Conservation (phyloP, 2,329 filamentous ascomycete genomes). For the Aspergillus hiratsukae region DNA sequence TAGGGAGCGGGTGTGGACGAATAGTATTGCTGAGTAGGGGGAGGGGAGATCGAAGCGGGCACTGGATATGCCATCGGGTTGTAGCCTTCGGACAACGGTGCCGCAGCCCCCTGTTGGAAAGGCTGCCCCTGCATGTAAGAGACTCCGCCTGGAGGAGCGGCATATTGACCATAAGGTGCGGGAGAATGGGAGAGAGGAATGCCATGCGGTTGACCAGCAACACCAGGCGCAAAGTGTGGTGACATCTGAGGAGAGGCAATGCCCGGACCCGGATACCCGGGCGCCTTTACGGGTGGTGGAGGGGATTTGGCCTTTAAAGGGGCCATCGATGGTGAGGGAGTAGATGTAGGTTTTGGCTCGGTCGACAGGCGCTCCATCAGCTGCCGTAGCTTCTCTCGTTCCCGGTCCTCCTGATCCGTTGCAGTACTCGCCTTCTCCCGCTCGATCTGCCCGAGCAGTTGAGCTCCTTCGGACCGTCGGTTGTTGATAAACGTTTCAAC, state of each 20-base stretch:
- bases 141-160: conserved; percentile 19
- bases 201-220: conserved; percentile 21
- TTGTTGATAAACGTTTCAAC: conserved; percentile 97
- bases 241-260: conserved; percentile 40
- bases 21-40: conserved; percentile 40
- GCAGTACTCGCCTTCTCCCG: conserved; percentile 63
- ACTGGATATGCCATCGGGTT: conserved; percentile 50
- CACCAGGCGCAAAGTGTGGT: conserved; percentile 29
- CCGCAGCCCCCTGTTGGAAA: conserved; percentile 41
- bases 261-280: conserved; percentile 27
- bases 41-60: conserved; percentile 38
- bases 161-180: conserved; percentile 34
- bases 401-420: conserved; percentile 65
- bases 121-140: conserved; percentile 28
- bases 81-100: conserved; percentile 42
- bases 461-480: conserved; percentile 80
- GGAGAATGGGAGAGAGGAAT: conserved; percentile 32
- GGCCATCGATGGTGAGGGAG: conserved; percentile 34
- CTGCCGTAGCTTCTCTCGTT: conserved; percentile 77
- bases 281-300: conserved; percentile 30
- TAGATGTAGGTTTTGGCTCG: conserved; percentile 47
- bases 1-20: conserved; percentile 32
- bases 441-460: conserved; percentile 84
- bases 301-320: conserved; percentile 42
- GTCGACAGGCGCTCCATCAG: conserved; percentile 96